Evolutionary conservation across 352 stramenopile genomes (phyloP).

Genomic region (Heterotrichella gracilis): DNA sequence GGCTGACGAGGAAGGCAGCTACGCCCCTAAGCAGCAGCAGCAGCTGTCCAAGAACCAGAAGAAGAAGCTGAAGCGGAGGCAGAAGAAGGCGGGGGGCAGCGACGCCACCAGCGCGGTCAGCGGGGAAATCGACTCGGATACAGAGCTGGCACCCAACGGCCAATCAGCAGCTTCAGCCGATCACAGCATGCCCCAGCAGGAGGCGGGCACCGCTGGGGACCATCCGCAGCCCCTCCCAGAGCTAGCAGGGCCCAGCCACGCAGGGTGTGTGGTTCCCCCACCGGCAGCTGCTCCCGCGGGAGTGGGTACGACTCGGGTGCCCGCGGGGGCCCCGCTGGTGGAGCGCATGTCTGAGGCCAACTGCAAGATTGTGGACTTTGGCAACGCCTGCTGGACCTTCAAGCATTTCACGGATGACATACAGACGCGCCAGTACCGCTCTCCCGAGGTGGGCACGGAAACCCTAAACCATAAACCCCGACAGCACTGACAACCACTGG

Average conservation of each 20-base stretch:
- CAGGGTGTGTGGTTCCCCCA: neutral
- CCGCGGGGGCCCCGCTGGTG: neutral
- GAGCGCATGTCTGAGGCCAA: conserved; percentile 33
- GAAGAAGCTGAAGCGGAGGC: too few species aligned
- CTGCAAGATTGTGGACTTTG: conserved; percentile 75
- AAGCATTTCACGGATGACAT: conserved; percentile 98
- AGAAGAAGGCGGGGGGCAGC: too few species aligned
- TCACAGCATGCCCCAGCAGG: too few species aligned
- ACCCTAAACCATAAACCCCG: too few species aligned
- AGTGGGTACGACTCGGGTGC: neutral
- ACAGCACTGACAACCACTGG: too few species aligned
- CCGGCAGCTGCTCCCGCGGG: neutral
- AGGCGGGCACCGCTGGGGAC: too few species aligned
- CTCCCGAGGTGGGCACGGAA: too few species aligned
- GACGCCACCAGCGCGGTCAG: too few species aligned
- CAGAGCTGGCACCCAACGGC: too few species aligned
- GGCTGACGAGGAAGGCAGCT: too few species aligned
- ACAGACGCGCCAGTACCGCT: conserved; percentile 96
- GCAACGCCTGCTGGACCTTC: conserved; percentile 92
- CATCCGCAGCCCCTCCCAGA: neutral
- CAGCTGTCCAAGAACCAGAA: neutral
- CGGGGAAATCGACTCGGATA: too few species aligned
- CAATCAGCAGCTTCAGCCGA: too few species aligned
- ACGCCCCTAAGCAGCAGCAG: neutral
- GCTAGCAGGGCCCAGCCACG: neutral